These are phyloP conservation scores for Salisapilia sapeloensis DNA, from an alignment of 352 stramenopile genomes.

Conservation along the genomic window DNA sequence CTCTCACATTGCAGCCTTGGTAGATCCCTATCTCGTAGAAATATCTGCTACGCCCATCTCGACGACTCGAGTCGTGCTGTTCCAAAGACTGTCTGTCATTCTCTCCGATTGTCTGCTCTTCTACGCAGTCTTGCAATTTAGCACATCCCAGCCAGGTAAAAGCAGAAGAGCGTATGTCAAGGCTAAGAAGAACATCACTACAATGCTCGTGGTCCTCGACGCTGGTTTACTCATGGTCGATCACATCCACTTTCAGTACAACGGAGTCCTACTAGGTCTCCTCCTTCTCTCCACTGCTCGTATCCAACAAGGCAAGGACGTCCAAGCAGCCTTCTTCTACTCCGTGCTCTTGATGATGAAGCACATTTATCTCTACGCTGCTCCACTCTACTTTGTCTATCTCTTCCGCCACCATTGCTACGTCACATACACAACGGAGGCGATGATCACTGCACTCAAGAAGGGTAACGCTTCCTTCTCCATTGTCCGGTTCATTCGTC, in stretches of 20 bases:
- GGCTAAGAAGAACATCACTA: slow-evolving; percentile 42
- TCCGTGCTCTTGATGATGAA: slow-evolving; percentile 92
- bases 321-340: slow-evolving; percentile 84
- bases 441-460: slow-evolving; percentile 39
- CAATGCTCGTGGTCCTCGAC: slow-evolving; percentile 85
- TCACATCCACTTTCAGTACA: slow-evolving; percentile 99
- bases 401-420: slow-evolving; percentile 87
- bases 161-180: slow-evolving; percentile 29
- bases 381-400: slow-evolving; percentile 93
- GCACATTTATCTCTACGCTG: slow-evolving; percentile 94
- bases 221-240: slow-evolving; percentile 91
- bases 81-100: slow-evolving; percentile 89
- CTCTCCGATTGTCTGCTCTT: slow-evolving; percentile 82
- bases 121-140: slow-evolving; percentile 54
- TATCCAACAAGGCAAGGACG: slow-evolving; percentile 55
- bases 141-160: slow-evolving; percentile 25
- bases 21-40: slow-evolving; percentile 49
- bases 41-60: slow-evolving; percentile 45
- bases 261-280: slow-evolving; percentile 92
- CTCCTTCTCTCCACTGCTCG: slow-evolving; percentile 84
- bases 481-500: slow-evolving; percentile 46
- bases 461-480: slow-evolving; percentile 41
- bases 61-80: slow-evolving; percentile 51
- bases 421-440: slow-evolving; percentile 43
- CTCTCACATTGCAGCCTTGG: slow-evolving; percentile 22